Percentiles rank a stretch among this genome's conserved stretches.
These are phyloP conservation scores for Pyrenophora teres DNA, from an alignment of 2,329 filamentous ascomycete species.

Conservation along the genomic window DNA sequence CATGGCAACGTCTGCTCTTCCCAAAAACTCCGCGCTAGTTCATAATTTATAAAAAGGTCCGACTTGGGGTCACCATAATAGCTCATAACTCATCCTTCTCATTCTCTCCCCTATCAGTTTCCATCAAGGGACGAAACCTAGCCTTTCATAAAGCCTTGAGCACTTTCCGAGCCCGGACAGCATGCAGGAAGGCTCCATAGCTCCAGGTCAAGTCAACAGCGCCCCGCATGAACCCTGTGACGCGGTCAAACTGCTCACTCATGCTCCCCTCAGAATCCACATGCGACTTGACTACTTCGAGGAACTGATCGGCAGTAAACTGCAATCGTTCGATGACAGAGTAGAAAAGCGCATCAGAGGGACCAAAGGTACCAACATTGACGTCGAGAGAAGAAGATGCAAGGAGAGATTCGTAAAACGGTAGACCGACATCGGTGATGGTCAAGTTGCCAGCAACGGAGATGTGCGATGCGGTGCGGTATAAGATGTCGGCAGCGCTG, in stretches of 20 bases:
- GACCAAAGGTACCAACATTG: constrained; percentile 30
- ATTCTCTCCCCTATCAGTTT: too few relatives aligned
- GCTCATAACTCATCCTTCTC: too few relatives aligned
- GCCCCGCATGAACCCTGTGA: constrained; percentile 48
- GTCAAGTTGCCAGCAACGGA: constrained; percentile 32
- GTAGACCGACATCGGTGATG: constrained; percentile 36
- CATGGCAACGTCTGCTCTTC: too few relatives aligned
- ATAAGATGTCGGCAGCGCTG: constrained; percentile 49
- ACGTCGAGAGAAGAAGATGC: constrained; percentile 29
- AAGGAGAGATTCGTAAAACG: constrained; percentile 48
- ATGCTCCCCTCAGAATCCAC: constrained; percentile 46
- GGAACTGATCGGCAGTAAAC: constrained; percentile 48
- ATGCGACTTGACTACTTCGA: constrained; percentile 49
- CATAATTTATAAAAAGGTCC: constrained; percentile 11
- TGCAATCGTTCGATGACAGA: constrained; percentile 40
- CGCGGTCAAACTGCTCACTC: constrained; percentile 52
- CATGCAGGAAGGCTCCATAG: constrained; percentile 51
- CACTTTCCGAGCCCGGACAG: constrained; percentile 42
- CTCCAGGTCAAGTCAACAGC: constrained; percentile 54
- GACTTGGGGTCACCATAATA: constrained; percentile 1
- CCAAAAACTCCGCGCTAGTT: too few relatives aligned
- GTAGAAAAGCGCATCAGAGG: constrained; percentile 36
- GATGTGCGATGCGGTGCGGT: constrained; percentile 43
- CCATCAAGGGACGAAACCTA: too few relatives aligned
- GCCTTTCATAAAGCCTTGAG: constrained; percentile 9